These are phyloP conservation scores for Eurotiales sp. DNA, from an alignment of 2,329 filamentous ascomycete species.

Conservation along the genomic window DNA sequence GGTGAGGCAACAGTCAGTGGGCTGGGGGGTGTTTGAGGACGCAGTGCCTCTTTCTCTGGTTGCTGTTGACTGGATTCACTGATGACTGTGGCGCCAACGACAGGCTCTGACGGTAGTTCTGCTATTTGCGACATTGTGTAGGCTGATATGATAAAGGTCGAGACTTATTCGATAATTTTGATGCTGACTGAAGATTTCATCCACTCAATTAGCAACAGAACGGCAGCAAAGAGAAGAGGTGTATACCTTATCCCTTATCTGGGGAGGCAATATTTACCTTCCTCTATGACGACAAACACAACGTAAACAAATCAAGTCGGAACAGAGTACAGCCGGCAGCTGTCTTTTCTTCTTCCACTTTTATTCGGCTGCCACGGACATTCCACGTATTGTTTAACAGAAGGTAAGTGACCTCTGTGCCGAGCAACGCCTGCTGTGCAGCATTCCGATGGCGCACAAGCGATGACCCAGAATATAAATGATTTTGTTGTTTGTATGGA, in stretches of 20 bases:
- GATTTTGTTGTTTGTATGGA: not conserved
- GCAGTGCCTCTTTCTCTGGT: not conserved
- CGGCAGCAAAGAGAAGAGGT: too few relatives aligned
- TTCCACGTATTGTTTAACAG: not conserved
- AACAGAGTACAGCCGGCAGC: not conserved
- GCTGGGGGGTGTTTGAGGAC: not conserved
- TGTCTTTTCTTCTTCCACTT: not conserved
- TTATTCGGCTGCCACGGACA: not conserved
- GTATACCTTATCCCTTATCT: too few relatives aligned
- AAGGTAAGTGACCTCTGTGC: not conserved
- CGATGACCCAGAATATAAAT: not conserved
- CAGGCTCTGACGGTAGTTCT: conserved; percentile 10
- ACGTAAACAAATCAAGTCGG: not conserved
- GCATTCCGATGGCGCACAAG: not conserved
- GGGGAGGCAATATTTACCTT: too few relatives aligned
- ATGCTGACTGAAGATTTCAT: too few relatives aligned
- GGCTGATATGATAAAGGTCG: not conserved
- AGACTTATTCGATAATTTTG: not conserved
- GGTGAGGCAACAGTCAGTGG: conserved; percentile 1
- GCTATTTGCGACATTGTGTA: conserved; percentile 7
- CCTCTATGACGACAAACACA: too few relatives aligned
- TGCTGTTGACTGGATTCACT: not conserved
- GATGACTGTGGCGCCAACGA: conserved; percentile 11
- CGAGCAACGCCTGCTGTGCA: not conserved
- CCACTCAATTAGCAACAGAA: too few relatives aligned